Conservation (phyloP, 192 early-diverging fungal genomes). For the Coemansia sp. region DNA sequence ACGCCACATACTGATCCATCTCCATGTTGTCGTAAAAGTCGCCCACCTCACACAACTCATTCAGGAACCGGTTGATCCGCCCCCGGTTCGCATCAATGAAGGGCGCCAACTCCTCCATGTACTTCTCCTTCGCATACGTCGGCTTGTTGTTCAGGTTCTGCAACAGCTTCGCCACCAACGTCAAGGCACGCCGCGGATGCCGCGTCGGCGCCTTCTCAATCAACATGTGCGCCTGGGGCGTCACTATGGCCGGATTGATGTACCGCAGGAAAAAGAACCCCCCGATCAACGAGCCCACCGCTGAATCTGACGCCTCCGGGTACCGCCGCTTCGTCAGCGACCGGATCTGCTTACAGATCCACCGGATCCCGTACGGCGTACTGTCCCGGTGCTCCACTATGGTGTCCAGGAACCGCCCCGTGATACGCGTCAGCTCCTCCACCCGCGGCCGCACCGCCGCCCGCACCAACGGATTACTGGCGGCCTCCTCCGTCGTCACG, state of each 20-base stretch:
- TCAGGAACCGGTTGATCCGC: conserved; percentile 82
- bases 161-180: conserved; percentile 88
- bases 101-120: conserved; percentile 82
- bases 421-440: conserved; percentile 78
- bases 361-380: conserved; percentile 93
- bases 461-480: conserved; percentile 75
- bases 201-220: conserved; percentile 73
- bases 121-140: conserved; percentile 82
- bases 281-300: conserved; percentile 91
- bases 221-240: conserved; percentile 92
- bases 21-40: conserved; percentile 95
- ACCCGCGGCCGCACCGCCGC: conserved; percentile 77
- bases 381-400: conserved; percentile 76
- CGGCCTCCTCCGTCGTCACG: conserved; percentile 76
- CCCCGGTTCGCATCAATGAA: conserved; percentile 86
- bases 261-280: conserved; percentile 96
- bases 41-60: conserved; percentile 86
- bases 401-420: conserved; percentile 76
- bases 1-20: conserved; percentile 96
- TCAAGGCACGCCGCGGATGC: conserved; percentile 80
- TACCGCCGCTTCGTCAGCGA: conserved; percentile 88
- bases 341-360: conserved; percentile 98
- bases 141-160: conserved; percentile 96
- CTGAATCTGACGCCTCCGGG: conserved; percentile 81
- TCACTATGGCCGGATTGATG: conserved; percentile 96